Conservation (phyloP, 345 rosid species). For the Punica granatum region DNA sequence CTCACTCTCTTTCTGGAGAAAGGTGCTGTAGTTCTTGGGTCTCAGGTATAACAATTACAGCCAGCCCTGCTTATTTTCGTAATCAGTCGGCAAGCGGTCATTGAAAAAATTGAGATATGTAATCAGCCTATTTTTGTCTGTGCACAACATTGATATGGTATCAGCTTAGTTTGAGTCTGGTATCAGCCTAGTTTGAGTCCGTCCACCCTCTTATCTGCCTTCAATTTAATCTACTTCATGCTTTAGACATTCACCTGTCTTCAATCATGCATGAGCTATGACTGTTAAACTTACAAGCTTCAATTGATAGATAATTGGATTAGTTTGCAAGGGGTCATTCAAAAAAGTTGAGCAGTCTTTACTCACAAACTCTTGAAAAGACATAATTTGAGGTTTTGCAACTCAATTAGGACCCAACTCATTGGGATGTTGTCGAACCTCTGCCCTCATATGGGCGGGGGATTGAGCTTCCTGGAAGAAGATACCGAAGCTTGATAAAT, state of each 20-base stretch:
- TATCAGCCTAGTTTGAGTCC: too few species aligned
- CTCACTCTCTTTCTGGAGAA: slow-evolving; percentile 90
- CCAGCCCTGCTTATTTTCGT: neutral
- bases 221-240: neutral
- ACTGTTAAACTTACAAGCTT: neutral
- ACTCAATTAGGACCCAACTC: slow-evolving; percentile 54
- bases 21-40: slow-evolving; percentile 84
- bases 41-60: slow-evolving; percentile 42
- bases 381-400: neutral
- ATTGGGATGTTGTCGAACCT: slow-evolving; percentile 76
- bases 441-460: slow-evolving; percentile 91
- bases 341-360: neutral
- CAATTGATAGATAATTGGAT: neutral
- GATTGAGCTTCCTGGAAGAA: slow-evolving; percentile 63
- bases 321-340: neutral
- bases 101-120: neutral
- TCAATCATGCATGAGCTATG: neutral
- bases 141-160: too few species aligned
- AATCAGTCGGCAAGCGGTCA: neutral
- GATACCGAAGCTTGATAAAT: slow-evolving; percentile 76
- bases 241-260: neutral
- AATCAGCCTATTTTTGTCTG: too few species aligned
- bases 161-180: too few species aligned
- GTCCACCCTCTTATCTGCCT: neutral
- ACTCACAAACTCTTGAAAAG: neutral